Conservation (phyloP, 257 asterid species). For the Lavandula angustifolia region DNA sequence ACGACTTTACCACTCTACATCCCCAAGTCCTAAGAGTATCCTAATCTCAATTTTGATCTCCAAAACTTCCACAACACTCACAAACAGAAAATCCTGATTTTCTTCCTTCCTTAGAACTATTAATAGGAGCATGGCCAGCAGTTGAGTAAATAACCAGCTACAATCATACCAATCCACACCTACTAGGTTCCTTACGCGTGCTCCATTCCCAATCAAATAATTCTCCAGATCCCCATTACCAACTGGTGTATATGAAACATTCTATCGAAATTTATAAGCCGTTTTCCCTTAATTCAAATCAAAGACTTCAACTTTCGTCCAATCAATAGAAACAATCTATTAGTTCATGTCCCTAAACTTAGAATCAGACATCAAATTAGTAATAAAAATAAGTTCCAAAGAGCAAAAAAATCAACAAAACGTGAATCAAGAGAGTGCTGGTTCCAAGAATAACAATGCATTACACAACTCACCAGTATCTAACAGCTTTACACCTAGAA, state of each 20-base stretch:
- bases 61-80: conserved; percentile 11
- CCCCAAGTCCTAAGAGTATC: conserved; percentile 2
- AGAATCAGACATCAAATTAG: conserved; percentile 24
- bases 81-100: not conserved
- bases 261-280: conserved; percentile 3
- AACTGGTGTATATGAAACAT: conserved; percentile 12
- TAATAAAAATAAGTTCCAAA: not conserved
- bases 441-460: not conserved
- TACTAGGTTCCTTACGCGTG: conserved; percentile 4
- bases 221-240: not conserved
- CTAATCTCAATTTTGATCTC: conserved; percentile 16
- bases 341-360: conserved; percentile 22
- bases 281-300: conserved; percentile 5
- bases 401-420: not conserved
- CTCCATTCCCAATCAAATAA: not conserved
- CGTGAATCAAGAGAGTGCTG: conserved; percentile 1
- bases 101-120: conserved; percentile 12
- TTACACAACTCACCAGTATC: conserved; percentile 54
- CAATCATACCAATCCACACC: not conserved
- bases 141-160: not conserved
- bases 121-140: not conserved
- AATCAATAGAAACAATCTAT: conserved; percentile 10
- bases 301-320: not conserved
- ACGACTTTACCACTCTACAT: not conserved
- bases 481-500: conserved; percentile 48